Base-by-base conservation (phyloP, 2,329 filamentous ascomycete species). In the Alternaria sp. region DNA sequence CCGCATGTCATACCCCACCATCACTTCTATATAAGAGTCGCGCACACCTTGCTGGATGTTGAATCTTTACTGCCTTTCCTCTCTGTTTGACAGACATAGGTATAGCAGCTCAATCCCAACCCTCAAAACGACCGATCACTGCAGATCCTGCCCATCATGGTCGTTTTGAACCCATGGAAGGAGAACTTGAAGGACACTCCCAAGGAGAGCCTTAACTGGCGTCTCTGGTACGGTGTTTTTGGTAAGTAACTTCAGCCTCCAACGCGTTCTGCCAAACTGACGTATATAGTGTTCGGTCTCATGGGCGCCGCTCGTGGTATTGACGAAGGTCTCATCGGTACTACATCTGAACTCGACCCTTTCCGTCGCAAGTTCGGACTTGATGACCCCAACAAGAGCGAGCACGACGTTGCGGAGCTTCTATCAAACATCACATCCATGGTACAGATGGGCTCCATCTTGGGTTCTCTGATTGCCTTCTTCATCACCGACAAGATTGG, bases 311-410 rank as follows among this genome's bases (percentile, higher is more conserved):
- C 90, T 39, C 85, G 90, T 58, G 91, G 91, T 67, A 78, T 93
- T n/a, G 91, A 94, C 63, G 91, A 94, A 77, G 91, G 91, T 60
- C 82, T 94, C 58, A 93, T 93, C 63, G 86, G 85, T 8, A 90
- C 89, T 1, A 88, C 89, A 13, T 88, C 75, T 2, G 70, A 74
- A 40, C 69, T 77, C 10, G 46, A 62, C 1, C 76, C 77, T 3
- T 79, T 79, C 61, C 67, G 62, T 37, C 66, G 66, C 36, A 75
- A 75, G 54, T 79, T 77, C 45, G 76, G 76, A n/a, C 70, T 79
- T 6, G 63, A 75, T 10, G 73, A 77, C 49, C 54, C 60, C 0
- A 49, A 36, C 23, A 73, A 73, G 51, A 72, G 65, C 34, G 48
- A 68, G 36, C 67, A 74, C 40, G 72, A 75, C 3, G 58, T 65